phyloP scores from a whole-genome alignment of 805 yeast species.

The Metschnikowia noctiluminum region DNA sequence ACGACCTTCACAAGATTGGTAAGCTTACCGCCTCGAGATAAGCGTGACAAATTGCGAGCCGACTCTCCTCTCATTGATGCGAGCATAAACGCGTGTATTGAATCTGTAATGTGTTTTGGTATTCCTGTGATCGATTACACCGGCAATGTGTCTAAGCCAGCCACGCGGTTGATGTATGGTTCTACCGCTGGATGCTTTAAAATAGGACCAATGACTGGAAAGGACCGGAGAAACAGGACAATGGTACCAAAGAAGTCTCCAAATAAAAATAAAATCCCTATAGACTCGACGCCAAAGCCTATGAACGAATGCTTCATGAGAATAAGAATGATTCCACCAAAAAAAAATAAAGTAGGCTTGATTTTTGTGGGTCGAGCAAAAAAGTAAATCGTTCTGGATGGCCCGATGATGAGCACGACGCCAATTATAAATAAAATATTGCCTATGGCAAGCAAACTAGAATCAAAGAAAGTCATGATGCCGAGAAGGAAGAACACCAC shows the following conservation, averaged over 20 bases:
- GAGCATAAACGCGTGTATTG: neutral
- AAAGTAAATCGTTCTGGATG: constrained; percentile 74
- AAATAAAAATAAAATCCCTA: constrained; percentile 88
- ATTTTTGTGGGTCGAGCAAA: constrained; percentile 85
- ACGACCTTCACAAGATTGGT: no score
- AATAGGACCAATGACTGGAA: constrained; percentile 85
- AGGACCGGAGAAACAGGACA: constrained; percentile 77
- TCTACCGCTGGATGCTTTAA: constrained; percentile 79
- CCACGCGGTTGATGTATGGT: constrained; percentile 52
- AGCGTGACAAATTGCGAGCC: no score
- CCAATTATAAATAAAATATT: constrained; percentile 81
- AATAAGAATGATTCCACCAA: constrained; percentile 71
- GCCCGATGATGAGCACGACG: constrained; percentile 79
- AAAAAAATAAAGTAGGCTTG: constrained; percentile 81
- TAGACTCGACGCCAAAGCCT: constrained; percentile 80
- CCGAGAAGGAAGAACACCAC: constrained; percentile 78
- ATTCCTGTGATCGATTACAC: constrained; percentile 14
- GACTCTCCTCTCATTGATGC: no score
- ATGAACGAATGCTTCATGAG: constrained; percentile 71
- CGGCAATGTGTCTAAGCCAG: constrained; percentile 42
- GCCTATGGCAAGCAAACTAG: constrained; percentile 86
- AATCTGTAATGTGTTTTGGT: neutral
- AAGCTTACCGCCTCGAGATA: no score
- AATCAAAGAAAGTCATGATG: constrained; percentile 78
- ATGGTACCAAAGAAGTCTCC: constrained; percentile 90